Evolutionary conservation across 2,329 filamentous ascomycete species (phyloP), one percentile per base, ranked within the genome.

Genomic region (Phaeoacremonium minimum): DNA sequence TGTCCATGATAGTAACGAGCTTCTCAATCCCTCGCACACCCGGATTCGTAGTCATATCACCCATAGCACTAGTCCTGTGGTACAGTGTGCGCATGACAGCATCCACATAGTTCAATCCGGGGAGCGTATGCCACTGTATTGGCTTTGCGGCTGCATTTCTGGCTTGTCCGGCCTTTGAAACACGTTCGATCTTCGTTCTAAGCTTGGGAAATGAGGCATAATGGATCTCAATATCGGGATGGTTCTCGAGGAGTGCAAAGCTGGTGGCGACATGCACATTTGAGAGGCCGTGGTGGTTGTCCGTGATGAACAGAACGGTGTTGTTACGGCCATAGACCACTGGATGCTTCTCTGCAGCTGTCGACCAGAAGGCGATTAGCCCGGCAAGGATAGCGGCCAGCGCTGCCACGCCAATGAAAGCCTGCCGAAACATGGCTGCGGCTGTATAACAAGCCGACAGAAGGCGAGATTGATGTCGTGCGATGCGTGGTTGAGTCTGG

Each of bases 261-360:
- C 45, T 42, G 5, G 61, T 59, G 6, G 57, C 54, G 12, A 61
- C 30, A 31, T 57, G 56, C 6, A 58, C 56, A 26, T 62, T 63
- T 6, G 49, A 52, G 3, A 57, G 39, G 14, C 60, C 58, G 26
- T 46, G 44, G 2, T 55, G 46, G 4, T 35, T 32, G 31, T 49
- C 45, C 7, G 46, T 42, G 15, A 60, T 18, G 34, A 60, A 52
- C 4, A 61, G 50, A 4, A 55, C 49, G 3, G 56, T 58, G 30
- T 55, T 55, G 33, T 56, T 53, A 7, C 36, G 37, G 5, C 52
- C 51, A n/a, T n/a, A n/a, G n/a, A n/a, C n/a, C n/a, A n/a, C n/a
- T n/a, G n/a, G n/a, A n/a, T n/a, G n/a, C n/a, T n/a, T n/a, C n/a
- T n/a, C n/a, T n/a, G n/a, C n/a, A n/a, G n/a, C n/a, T n/a, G n/a